Conservation (phyloP, 2,329 filamentous ascomycete species). For the Cladosporium sp. region DNA sequence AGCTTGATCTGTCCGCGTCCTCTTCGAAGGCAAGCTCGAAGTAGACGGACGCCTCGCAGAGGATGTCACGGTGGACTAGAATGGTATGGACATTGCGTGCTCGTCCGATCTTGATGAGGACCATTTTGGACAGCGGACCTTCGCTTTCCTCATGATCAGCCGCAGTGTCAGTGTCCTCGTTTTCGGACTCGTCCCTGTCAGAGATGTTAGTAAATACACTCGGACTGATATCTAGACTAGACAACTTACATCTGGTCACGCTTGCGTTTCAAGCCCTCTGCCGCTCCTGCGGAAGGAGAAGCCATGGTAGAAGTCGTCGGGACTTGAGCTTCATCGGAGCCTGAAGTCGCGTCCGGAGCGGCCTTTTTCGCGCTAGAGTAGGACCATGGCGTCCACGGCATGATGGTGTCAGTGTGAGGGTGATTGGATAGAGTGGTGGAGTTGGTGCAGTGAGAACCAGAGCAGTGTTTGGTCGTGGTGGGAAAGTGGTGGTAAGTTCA, state of each 20-base stretch:
- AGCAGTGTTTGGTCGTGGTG: not conserved
- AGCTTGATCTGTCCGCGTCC: not conserved
- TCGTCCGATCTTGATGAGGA: not conserved
- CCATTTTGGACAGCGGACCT: not conserved
- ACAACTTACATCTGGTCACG: not conserved
- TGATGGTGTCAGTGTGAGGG: not conserved
- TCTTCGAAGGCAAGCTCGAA: not conserved
- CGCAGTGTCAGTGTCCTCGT: not conserved
- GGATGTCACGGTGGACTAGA: not conserved
- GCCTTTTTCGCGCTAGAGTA: not conserved
- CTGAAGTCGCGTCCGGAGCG: not conserved
- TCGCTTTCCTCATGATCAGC: not conserved
- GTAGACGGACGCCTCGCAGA: not conserved
- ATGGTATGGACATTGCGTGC: not conserved
- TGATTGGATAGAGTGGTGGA: not conserved
- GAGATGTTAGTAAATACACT: not conserved
- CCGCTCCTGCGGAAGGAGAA: not conserved
- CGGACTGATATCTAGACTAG: not conserved
- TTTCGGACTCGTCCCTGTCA: not conserved
- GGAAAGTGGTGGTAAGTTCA: not conserved
- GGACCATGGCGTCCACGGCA: not conserved
- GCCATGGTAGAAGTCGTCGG: not conserved
- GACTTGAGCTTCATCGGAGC: not conserved
- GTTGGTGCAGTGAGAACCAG: not conserved
- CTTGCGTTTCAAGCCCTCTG: not conserved